Conservation (phyloP, 257 asterid species). For the Salvia miltiorrhiza region DNA sequence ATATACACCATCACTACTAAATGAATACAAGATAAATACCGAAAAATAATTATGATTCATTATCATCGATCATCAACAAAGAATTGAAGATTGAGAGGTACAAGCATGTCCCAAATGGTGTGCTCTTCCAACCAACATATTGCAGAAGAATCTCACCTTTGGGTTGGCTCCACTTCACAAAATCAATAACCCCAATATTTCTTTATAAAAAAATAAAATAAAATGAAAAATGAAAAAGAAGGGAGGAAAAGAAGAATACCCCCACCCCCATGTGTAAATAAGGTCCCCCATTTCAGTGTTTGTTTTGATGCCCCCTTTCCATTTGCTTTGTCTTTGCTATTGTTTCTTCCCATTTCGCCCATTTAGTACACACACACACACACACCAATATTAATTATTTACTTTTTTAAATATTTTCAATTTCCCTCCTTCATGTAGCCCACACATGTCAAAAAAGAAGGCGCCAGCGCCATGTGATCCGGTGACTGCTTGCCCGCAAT, state of each 20-base stretch:
- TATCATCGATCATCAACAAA: not conserved
- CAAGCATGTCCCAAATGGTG: conserved; percentile 35
- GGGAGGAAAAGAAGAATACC: conserved; percentile 10
- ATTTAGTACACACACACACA: conserved; percentile 35
- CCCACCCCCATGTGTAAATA: conserved; percentile 91
- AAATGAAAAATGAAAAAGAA: not conserved
- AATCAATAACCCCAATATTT: conserved; percentile 13
- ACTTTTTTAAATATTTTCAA: not conserved
- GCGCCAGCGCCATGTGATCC: conserved; percentile 71
- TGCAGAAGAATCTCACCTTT: conserved; percentile 74
- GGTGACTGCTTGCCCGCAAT: conserved; percentile 68
- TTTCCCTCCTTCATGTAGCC: not conserved
- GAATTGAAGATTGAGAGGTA: conserved; percentile 23
- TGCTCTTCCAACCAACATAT: conserved; percentile 83
- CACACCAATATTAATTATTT: not conserved
- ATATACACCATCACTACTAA: not conserved
- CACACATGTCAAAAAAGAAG: conserved; percentile 44
- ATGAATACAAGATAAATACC: not conserved
- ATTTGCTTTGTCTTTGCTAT: conserved; percentile 52
- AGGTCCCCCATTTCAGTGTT: conserved; percentile 64
- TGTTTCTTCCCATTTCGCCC: conserved; percentile 41
- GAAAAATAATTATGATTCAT: too few relatives aligned
- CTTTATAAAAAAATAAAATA: not conserved
- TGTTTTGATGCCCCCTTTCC: conserved; percentile 43
- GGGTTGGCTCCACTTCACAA: conserved; percentile 61